Percentiles rank a stretch among this genome's conserved stretches.
These are phyloP conservation scores for Patellaria atrata DNA, from an alignment of 495 filamentous ascomycete genomes.

Conservation along the genomic window DNA sequence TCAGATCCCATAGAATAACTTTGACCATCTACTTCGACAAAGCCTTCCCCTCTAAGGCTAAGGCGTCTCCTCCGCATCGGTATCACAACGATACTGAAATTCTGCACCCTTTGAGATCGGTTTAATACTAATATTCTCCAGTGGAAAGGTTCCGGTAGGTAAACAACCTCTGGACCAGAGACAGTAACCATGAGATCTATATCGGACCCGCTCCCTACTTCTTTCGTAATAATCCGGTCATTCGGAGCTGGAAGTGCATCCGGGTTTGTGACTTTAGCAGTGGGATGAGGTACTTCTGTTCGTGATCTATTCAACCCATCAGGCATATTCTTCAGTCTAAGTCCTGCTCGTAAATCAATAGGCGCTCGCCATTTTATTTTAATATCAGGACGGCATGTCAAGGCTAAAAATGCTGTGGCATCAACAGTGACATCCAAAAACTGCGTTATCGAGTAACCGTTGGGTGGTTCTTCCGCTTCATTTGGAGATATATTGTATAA, in stretches of 20 bases:
- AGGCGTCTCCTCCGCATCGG: slow-evolving; percentile 54
- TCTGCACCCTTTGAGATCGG: slow-evolving; percentile 49
- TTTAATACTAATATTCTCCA: slow-evolving; percentile 89
- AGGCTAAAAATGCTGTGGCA: slow-evolving; percentile 47
- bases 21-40: too few relatives aligned
- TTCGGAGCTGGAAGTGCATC: slow-evolving; percentile 35
- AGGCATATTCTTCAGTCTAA: slow-evolving; percentile 26
- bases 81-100: slow-evolving; percentile 66
- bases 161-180: slow-evolving; percentile 44
- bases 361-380: slow-evolving; percentile 67
- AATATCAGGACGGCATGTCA: slow-evolving; percentile 56
- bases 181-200: slow-evolving; percentile 67
- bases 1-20: too few relatives aligned
- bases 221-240: slow-evolving; percentile 22
- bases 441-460: slow-evolving; percentile 7
- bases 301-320: background rate
- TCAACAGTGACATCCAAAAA: slow-evolving; percentile 48
- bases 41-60: too few relatives aligned
- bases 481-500: slow-evolving; percentile 63
- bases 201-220: slow-evolving; percentile 37
- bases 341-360: slow-evolving; percentile 60
- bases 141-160: slow-evolving; percentile 61
- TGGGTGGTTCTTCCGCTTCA: slow-evolving; percentile 30
- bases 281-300: slow-evolving; percentile 5
- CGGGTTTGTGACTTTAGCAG: slow-evolving; percentile 1